These are phyloP conservation scores for Colletotrichum theobromicola DNA, from an alignment of 2,329 filamentous ascomycete species.

Conservation along the genomic window DNA sequence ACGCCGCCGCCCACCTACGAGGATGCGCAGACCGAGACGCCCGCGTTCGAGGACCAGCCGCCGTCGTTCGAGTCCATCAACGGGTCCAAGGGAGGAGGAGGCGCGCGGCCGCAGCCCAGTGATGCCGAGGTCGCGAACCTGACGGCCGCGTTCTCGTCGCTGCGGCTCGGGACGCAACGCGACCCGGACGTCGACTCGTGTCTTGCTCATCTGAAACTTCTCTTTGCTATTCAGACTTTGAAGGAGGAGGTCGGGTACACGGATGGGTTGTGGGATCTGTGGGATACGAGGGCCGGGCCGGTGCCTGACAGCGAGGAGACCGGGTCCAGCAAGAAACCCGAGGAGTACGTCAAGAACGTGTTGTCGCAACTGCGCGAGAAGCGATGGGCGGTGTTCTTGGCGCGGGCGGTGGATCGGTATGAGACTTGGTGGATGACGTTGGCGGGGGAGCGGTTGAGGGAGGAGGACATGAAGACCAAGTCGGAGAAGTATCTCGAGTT, in stretches of 20 bases:
- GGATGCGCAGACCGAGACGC: not conserved
- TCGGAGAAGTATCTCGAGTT: conserved; percentile 37
- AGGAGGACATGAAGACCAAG: conserved; percentile 36
- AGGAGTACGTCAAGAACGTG: conserved; percentile 36
- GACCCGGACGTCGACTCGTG: conserved; percentile 60
- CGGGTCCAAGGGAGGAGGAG: not conserved
- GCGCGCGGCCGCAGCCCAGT: not conserved
- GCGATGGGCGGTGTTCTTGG: conserved; percentile 74
- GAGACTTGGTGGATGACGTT: conserved; percentile 65
- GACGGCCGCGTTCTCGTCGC: conserved; percentile 38
- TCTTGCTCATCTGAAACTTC: conserved; percentile 75
- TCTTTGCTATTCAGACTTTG: conserved; percentile 70
- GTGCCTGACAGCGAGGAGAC: not conserved
- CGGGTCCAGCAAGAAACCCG: conserved; percentile 26
- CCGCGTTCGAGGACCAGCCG: conserved; percentile 14
- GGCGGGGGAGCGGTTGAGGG: conserved; percentile 32
- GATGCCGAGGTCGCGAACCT: conserved; percentile 31
- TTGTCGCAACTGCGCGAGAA: conserved; percentile 69
- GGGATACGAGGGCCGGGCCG: conserved; percentile 46
- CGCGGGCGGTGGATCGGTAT: conserved; percentile 72
- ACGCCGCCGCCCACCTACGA: conserved; percentile 17
- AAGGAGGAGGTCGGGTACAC: conserved; percentile 70
- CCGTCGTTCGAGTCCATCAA: conserved; percentile 13
- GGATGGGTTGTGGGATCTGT: conserved; percentile 71
- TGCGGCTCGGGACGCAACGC: conserved; percentile 34